Conservation (phyloP, 129 eudicot species). For the Escallonia rubra region DNA sequence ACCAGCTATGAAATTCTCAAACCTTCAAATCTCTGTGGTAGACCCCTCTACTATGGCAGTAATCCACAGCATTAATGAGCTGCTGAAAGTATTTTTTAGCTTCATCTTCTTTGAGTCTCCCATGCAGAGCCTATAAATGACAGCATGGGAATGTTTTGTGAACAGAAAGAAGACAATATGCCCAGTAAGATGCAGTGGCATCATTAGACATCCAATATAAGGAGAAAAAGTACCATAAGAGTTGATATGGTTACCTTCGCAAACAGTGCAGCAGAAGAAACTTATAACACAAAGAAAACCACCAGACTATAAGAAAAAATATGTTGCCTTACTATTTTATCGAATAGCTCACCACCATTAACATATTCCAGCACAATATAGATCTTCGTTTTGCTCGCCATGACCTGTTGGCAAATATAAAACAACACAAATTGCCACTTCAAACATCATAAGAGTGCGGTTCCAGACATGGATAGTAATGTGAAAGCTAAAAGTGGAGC, state of each 20-base stretch:
- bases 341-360: constrained; percentile 93
- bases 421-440: too few species aligned
- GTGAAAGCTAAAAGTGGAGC: too few species aligned
- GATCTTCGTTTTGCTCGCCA: constrained; percentile 95
- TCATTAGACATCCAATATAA: too few species aligned
- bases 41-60: constrained; percentile 96
- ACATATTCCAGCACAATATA: constrained; percentile 81
- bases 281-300: background rate
- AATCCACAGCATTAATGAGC: constrained; percentile 89
- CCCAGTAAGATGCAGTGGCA: too few species aligned
- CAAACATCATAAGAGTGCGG: too few species aligned
- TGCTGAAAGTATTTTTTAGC: constrained; percentile 96
- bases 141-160: background rate
- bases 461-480: too few species aligned
- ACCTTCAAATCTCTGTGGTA: constrained; percentile 96
- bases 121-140: constrained; percentile 53
- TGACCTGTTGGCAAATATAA: constrained; percentile 47
- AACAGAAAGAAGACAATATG: too few species aligned
- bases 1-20: background rate
- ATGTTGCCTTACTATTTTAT: constrained; percentile 60
- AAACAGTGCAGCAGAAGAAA: background rate
- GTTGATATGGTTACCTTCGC: background rate
- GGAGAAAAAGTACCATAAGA: background rate
- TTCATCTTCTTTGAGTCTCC: constrained; percentile 77
- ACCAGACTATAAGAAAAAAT: background rate